A percentile compares a stretch with the other conserved stretches of the same genome.
Conservation (phyloP, 176 grass and related monocot species). For the Echinochloa phyllopogon region DNA sequence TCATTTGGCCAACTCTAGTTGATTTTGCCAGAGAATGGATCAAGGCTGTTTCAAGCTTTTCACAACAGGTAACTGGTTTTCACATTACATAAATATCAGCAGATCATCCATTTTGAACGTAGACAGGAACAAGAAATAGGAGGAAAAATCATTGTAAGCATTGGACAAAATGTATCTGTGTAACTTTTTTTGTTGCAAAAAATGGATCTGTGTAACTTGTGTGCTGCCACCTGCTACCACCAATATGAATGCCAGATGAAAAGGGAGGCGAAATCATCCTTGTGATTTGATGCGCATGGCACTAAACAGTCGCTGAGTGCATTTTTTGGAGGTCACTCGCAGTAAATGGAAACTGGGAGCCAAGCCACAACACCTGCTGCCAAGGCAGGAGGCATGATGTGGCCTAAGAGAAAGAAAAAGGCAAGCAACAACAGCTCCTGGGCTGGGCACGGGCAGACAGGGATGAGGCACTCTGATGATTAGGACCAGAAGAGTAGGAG, state of each 20-base stretch:
- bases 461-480: neutral
- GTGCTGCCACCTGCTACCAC: neutral
- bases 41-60: neutral
- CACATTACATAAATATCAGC: neutral
- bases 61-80: neutral
- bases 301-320: neutral
- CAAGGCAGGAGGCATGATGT: neutral
- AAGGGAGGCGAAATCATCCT: neutral
- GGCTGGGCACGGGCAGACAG: neutral
- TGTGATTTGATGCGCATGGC: neutral
- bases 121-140: neutral
- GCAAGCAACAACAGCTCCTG: neutral
- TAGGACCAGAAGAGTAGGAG: no score
- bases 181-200: no score
- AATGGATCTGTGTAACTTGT: neutral
- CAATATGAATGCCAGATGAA: neutral
- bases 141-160: neutral
- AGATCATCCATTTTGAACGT: neutral
- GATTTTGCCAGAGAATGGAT: neutral
- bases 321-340: neutral
- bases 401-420: neutral
- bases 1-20: neutral
- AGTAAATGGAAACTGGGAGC: neutral
- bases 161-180: neutral
- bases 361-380: neutral